A percentile compares a stretch with the other conserved stretches of the same genome.
These are phyloP conservation scores for Ogataea degrootiae DNA, from an alignment of 805 yeast genomes.

Conservation along the genomic window DNA sequence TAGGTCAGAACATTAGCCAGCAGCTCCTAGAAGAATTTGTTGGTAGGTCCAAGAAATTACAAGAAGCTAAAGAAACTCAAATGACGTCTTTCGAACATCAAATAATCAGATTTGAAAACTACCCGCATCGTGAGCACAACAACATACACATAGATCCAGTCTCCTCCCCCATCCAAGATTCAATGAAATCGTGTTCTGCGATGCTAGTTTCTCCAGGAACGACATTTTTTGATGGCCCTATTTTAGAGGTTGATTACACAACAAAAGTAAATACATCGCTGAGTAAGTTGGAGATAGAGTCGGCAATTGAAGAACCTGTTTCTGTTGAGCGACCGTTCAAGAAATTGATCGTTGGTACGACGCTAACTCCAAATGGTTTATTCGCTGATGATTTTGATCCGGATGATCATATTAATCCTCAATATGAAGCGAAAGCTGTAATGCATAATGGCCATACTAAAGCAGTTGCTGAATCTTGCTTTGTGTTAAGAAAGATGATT, in stretches of 20 bases:
- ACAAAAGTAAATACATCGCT: neutral
- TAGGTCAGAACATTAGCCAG: neutral
- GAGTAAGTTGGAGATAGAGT: neutral
- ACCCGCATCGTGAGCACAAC: slow-evolving; percentile 4
- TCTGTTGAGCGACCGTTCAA: neutral
- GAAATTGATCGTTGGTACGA: neutral
- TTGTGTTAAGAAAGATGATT: slow-evolving; percentile 7
- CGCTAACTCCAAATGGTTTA: slow-evolving; percentile 4
- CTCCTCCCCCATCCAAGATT: neutral
- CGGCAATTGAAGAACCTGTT: neutral
- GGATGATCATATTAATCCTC: slow-evolving; percentile 3
- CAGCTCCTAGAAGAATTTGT: neutral
- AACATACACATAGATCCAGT: neutral
- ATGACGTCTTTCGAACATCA: slow-evolving; percentile 6
- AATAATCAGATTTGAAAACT: slow-evolving; percentile 4
- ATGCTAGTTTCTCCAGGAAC: too few relatives aligned
- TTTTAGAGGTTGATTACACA: neutral
- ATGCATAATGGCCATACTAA: neutral
- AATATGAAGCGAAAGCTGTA: slow-evolving; percentile 2
- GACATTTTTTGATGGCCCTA: too few relatives aligned
- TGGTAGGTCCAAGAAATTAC: slow-evolving; percentile 2
- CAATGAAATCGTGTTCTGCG: neutral
- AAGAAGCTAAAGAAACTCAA: slow-evolving; percentile 5
- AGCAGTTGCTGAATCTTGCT: slow-evolving; percentile 5
- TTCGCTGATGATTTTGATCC: slow-evolving; percentile 11